A percentile compares a stretch with the other conserved stretches of the same genome.
Evolutionary conservation across 225 moss, liverwort and hornwort species (phyloP).

Genomic region (Sphagnum tenellum): DNA sequence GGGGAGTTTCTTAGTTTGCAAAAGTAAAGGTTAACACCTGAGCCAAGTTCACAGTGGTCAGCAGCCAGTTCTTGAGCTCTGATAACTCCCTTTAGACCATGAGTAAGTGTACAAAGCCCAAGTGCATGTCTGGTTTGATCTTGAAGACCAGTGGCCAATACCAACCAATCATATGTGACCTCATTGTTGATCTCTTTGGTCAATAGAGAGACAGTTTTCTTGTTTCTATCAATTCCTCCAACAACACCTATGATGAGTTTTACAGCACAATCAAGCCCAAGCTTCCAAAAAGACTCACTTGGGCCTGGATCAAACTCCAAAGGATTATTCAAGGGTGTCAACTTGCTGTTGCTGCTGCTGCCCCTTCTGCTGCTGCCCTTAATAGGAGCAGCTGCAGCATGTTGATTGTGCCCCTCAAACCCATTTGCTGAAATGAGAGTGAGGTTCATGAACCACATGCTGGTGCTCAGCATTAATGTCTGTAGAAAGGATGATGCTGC

Average conservation of each 20-base stretch:
- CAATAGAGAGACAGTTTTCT: constrained; percentile 16
- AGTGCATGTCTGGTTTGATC: constrained; percentile 38
- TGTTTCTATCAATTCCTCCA: constrained; percentile 25
- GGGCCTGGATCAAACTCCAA: constrained; percentile 27
- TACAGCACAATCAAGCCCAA: constrained; percentile 42
- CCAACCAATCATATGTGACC: constrained; percentile 34
- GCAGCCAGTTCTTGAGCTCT: constrained; percentile 27
- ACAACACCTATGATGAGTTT: constrained; percentile 28
- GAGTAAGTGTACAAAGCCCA: background rate
- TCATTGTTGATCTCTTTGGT: constrained; percentile 7
- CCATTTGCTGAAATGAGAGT: constrained; percentile 27
- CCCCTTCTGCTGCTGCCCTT: too few species aligned
- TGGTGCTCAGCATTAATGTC: constrained; percentile 25
- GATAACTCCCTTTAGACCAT: constrained; percentile 16
- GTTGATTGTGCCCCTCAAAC: constrained; percentile 19
- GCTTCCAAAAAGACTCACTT: constrained; percentile 26
- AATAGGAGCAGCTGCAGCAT: constrained; percentile 3
- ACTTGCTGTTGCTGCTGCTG: too few species aligned
- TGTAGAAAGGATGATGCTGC: constrained; percentile 40
- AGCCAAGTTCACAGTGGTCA: constrained; percentile 13
- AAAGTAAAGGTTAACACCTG: background rate
- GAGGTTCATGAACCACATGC: constrained; percentile 35
- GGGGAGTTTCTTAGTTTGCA: too few species aligned
- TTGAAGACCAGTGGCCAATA: constrained; percentile 39
- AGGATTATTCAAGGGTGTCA: background rate